Percentiles rank a stretch among this genome's conserved stretches.
Conservation (phyloP, 2,329 filamentous ascomycete genomes). For the Herpotrichia juniperi region DNA sequence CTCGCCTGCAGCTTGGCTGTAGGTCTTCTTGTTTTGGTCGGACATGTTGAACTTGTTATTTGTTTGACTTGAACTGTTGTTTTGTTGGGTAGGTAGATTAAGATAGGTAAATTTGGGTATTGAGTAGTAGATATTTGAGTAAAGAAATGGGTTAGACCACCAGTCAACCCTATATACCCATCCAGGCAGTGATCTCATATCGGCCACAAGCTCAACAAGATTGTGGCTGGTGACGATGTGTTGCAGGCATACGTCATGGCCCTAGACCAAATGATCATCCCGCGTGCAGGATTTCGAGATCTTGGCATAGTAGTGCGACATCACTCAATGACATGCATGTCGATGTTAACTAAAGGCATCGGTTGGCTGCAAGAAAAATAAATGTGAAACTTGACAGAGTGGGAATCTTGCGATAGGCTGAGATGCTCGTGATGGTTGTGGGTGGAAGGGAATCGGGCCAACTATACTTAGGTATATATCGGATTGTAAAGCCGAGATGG, state of each 20-base stretch:
- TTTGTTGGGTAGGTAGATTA: neutral
- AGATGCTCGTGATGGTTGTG: no score
- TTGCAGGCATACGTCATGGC: conserved; percentile 21
- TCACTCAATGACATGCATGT: neutral
- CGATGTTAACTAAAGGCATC: no score
- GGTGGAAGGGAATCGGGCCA: neutral
- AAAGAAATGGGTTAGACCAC: neutral
- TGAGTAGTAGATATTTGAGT: neutral
- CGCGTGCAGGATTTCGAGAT: conserved; percentile 16
- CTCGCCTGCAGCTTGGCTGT: conserved; percentile 43
- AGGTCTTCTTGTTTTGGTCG: conserved; percentile 30
- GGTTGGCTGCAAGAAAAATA: neutral
- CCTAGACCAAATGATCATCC: conserved; percentile 20
- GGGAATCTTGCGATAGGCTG: no score
- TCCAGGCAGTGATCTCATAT: conserved; percentile 24
- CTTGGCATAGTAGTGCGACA: conserved; percentile 3
- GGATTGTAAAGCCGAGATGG: no score
- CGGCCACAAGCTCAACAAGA: conserved; percentile 11
- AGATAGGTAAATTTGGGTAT: no score
- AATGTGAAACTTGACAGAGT: neutral
- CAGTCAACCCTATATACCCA: neutral
- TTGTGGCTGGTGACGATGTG: conserved; percentile 23
- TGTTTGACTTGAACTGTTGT: neutral
- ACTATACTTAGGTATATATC: neutral
- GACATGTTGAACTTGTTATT: conserved; percentile 12